A percentile compares a stretch with the other conserved stretches of the same genome.
Conservation (phyloP, 1,284 basidiomycete species). For the Ustilago trichophora region DNA sequence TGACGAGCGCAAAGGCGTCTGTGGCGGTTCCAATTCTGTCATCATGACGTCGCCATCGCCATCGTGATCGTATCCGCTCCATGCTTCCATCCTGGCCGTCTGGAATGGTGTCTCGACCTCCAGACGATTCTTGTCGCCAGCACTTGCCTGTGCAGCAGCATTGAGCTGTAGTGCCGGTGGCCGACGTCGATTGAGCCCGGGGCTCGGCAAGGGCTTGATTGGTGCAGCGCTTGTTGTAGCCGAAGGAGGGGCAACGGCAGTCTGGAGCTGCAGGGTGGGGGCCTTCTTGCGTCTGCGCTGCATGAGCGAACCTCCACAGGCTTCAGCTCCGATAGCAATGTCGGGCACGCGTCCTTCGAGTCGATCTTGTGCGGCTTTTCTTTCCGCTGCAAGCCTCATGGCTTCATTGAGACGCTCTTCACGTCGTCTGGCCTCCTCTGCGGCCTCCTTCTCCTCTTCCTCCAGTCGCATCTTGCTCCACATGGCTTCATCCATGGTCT, state of each 20-base stretch:
- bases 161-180: conserved; percentile 38
- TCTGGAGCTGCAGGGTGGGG: conserved; percentile 35
- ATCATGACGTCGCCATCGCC: conserved; percentile 36
- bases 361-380: conserved; percentile 39
- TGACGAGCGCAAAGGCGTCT: conserved; percentile 31
- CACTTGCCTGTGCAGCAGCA: background rate
- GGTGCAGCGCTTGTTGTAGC: background rate
- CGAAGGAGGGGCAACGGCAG: background rate
- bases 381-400: conserved; percentile 27
- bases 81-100: conserved; percentile 26
- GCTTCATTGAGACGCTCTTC: conserved; percentile 47
- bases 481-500: conserved; percentile 60
- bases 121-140: background rate
- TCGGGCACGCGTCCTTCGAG: conserved; percentile 27
- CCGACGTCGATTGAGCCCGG: conserved; percentile 28
- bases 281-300: conserved; percentile 40
- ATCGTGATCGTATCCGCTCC: conserved; percentile 9
- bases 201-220: conserved; percentile 14
- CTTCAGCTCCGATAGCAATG: conserved; percentile 2
- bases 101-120: conserved; percentile 38
- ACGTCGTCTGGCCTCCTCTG: conserved; percentile 41
- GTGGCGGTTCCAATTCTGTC: conserved; percentile 29
- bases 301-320: conserved; percentile 24
- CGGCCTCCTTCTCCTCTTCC: conserved; percentile 57
- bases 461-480: conserved; percentile 59